A percentile compares a stretch with the other conserved stretches of the same genome.
Conservation (phyloP, 78 protist genomes). For the Dictyostelium firmibasis region DNA sequence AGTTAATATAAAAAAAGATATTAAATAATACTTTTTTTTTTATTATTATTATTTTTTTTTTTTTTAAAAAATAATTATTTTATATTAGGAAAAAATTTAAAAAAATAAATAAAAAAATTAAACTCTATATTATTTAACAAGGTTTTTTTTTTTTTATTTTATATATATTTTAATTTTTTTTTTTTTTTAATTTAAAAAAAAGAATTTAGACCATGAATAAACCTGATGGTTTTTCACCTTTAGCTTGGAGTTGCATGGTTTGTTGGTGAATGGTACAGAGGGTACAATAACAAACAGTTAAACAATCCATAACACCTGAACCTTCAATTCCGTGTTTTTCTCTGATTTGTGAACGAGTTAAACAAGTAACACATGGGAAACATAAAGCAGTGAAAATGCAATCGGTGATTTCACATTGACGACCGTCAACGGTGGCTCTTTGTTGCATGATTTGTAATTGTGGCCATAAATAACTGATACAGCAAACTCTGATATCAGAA, state of each 20-base stretch:
- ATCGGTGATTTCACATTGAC: slow-evolving; percentile 33
- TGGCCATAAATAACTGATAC: slow-evolving; percentile 67
- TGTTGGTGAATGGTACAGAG: slow-evolving; percentile 55
- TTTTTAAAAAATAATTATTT: too few species aligned
- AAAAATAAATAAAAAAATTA: too few species aligned
- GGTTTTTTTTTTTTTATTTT: background rate
- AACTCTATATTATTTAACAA: background rate
- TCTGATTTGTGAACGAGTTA: slow-evolving; percentile 7
- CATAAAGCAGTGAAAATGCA: slow-evolving; percentile 1
- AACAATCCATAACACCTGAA: slow-evolving; percentile 23
- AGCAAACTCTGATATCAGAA: slow-evolving; percentile 46
- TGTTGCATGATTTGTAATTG: slow-evolving; percentile 56
- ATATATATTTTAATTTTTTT: background rate
- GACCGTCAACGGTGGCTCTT: slow-evolving; percentile 68
- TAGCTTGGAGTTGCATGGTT: slow-evolving; percentile 50
- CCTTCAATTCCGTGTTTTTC: slow-evolving; percentile 74
- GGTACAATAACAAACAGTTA: slow-evolving; percentile 33
- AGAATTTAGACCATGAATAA: slow-evolving; percentile 32
- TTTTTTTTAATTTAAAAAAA: background rate
- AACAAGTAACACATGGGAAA: slow-evolving; percentile 49
- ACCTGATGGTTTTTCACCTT: slow-evolving; percentile 78
- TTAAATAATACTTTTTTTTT: too few species aligned
- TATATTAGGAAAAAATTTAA: too few species aligned
- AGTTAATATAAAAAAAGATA: too few species aligned
- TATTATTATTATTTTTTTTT: too few species aligned